These are phyloP conservation scores for Linum usitatissimum DNA, from an alignment of 345 rosid genomes.

Conservation along the genomic window DNA sequence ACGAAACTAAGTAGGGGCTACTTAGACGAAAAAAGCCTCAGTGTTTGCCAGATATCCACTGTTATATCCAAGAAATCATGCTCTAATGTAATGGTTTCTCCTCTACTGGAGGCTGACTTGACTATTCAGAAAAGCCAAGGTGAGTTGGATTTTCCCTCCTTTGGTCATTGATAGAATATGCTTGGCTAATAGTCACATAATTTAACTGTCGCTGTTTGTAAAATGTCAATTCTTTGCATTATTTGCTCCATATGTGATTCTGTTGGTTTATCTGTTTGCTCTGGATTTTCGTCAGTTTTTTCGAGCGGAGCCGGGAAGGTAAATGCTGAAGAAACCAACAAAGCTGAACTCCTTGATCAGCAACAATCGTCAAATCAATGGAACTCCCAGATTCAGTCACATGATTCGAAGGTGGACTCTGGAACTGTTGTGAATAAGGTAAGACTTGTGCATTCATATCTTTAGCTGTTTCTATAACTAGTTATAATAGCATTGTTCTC, in stretches of 20 bases:
- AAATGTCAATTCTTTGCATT: no score
- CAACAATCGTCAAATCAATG: no score
- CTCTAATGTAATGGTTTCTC: constrained; percentile 24
- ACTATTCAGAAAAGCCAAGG: constrained; percentile 23
- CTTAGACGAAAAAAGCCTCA: no score
- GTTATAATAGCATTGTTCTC: no score
- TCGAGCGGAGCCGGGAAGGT: constrained; percentile 15
- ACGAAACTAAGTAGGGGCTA: no score
- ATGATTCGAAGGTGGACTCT: constrained; percentile 18
- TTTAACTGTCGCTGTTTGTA: no score
- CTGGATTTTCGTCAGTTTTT: constrained; percentile 15
- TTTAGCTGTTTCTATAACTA: no score
- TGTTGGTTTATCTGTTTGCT: no score
- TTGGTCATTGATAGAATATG: not conserved
- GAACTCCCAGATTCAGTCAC: constrained; percentile 19
- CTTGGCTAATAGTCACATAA: no score
- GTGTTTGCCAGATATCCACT: constrained; percentile 43
- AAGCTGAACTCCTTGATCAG: constrained; percentile 11
- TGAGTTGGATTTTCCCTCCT: constrained; percentile 27
- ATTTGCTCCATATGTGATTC: no score
- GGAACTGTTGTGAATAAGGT: constrained; percentile 18
- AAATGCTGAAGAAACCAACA: constrained; percentile 9
- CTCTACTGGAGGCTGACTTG: constrained; percentile 20
- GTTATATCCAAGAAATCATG: constrained; percentile 38
- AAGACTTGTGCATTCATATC: constrained; percentile 2